phyloP scores from a whole-genome alignment of 208 protist species.

The Trypanosoma rangeli region DNA sequence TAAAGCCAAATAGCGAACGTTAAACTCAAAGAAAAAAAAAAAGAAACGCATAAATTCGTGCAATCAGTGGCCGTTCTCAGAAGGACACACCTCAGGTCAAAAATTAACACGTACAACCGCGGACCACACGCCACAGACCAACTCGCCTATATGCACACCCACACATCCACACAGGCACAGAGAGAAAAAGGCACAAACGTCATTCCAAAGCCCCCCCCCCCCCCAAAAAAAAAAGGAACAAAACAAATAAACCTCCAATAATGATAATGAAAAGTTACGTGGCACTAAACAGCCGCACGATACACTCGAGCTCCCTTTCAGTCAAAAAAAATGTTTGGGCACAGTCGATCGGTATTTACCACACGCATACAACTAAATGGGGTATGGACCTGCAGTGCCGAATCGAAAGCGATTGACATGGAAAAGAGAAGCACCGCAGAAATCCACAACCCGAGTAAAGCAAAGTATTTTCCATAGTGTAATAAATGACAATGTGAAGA shows the following conservation, averaged over 20 bases:
- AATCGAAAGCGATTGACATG: constrained; percentile 1
- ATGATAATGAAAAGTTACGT: not conserved
- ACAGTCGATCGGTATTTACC: constrained; percentile 27
- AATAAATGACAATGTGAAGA: not conserved
- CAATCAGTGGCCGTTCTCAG: too few species aligned
- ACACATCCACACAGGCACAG: too few species aligned
- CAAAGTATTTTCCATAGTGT: not conserved
- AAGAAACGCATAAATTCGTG: constrained; percentile 1
- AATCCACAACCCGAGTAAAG: constrained; percentile 13
- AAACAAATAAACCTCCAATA: not conserved
- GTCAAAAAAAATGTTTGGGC: constrained; percentile 11
- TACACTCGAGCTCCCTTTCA: constrained; percentile 23
- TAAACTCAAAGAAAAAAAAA: not conserved
- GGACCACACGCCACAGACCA: too few species aligned
- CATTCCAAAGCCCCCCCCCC: too few species aligned
- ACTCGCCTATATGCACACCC: too few species aligned
- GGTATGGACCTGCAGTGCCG: constrained; percentile 2
- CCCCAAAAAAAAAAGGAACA: constrained; percentile 1
- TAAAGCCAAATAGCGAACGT: too few species aligned
- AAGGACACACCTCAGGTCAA: too few species aligned
- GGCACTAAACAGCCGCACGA: not conserved
- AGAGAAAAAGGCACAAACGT: too few species aligned
- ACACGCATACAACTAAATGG: constrained; percentile 13
- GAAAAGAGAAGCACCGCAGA: constrained; percentile 2
- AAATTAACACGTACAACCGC: too few species aligned